These are phyloP conservation scores for Aspergillus bombycis DNA, from an alignment of 2,329 filamentous ascomycete species.

Conservation along the genomic window DNA sequence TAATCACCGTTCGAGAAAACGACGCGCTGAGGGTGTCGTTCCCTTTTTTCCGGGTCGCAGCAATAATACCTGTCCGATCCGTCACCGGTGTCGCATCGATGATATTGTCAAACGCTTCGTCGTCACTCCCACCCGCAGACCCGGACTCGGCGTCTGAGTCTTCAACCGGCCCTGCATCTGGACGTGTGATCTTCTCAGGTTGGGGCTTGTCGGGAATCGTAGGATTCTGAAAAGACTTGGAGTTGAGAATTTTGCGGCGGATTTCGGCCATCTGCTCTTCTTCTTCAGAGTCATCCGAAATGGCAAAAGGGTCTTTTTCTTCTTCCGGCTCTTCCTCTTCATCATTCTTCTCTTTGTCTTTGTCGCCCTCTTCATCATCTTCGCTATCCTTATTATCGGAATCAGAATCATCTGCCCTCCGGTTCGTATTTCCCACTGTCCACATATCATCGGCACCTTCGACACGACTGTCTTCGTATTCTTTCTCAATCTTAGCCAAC, in stretches of 20 bases:
- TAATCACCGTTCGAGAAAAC: constrained; percentile 53
- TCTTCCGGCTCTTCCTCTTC: constrained; percentile 48
- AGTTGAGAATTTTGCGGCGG: constrained; percentile 83
- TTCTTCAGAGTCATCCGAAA: constrained; percentile 79
- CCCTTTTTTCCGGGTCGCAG: constrained; percentile 60
- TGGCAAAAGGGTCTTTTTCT: constrained; percentile 69
- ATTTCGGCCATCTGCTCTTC: constrained; percentile 94
- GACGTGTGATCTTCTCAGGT: constrained; percentile 65
- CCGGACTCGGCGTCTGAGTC: constrained; percentile 73
- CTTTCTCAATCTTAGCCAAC: constrained; percentile 85
- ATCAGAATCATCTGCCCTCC: constrained; percentile 53
- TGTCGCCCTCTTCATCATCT: constrained; percentile 49
- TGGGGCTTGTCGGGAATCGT: constrained; percentile 53
- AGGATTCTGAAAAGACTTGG: constrained; percentile 78
- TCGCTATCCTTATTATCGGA: constrained; percentile 56
- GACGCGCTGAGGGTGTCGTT: constrained; percentile 54
- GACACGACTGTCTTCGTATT: constrained; percentile 79
- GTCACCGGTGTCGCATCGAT: constrained; percentile 89
- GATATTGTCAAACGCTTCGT: constrained; percentile 87
- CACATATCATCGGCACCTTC: constrained; percentile 72
- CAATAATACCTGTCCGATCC: constrained; percentile 75
- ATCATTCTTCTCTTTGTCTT: constrained; percentile 49
- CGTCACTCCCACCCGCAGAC: constrained; percentile 62
- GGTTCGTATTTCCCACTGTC: constrained; percentile 88
- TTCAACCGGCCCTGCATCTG: constrained; percentile 52